Conservation (phyloP, 2,329 filamentous ascomycete species). For the Fusarium xylarioides region DNA sequence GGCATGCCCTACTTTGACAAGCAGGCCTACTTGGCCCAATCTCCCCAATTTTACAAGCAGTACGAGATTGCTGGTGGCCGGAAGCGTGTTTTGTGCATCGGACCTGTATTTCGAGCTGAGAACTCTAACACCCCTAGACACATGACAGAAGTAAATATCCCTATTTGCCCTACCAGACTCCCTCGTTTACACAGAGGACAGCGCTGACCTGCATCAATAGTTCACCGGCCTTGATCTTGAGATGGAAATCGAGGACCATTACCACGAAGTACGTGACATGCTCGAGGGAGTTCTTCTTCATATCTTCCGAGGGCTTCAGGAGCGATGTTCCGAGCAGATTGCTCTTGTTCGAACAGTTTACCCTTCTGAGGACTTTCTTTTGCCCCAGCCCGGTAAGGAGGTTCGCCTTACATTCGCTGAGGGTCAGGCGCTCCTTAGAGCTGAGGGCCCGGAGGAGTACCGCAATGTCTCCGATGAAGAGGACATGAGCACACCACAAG, state of each 20-base stretch:
- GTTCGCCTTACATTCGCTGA: conserved; percentile 81
- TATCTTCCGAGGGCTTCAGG: conserved; percentile 80
- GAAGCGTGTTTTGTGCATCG: conserved; percentile 80
- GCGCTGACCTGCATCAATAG: conserved; percentile 45
- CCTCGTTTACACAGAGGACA: background rate
- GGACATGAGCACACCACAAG: conserved; percentile 82
- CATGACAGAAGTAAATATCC: conserved; percentile 72
- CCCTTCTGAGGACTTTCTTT: conserved; percentile 79
- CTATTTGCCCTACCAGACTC: conserved; percentile 11
- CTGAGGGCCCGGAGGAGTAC: conserved; percentile 74
- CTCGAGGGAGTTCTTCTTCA: conserved; percentile 78
- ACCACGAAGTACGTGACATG: conserved; percentile 77
- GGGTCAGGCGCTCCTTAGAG: conserved; percentile 78
- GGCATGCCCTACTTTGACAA: conserved; percentile 88
- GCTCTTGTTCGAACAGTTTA: conserved; percentile 77
- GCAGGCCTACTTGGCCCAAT: conserved; percentile 81
- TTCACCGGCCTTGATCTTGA: conserved; percentile 91
- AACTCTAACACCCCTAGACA: conserved; percentile 85
- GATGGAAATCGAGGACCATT: conserved; percentile 83
- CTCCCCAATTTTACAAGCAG: conserved; percentile 89
- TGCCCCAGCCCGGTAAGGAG: conserved; percentile 78
- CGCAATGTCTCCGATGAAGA: conserved; percentile 77
- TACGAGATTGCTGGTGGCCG: conserved; percentile 82
- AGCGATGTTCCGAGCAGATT: conserved; percentile 75
- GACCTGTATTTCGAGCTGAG: conserved; percentile 86